Conservation (phyloP, 2,329 filamentous ascomycete genomes). For the Onygena corvina region DNA sequence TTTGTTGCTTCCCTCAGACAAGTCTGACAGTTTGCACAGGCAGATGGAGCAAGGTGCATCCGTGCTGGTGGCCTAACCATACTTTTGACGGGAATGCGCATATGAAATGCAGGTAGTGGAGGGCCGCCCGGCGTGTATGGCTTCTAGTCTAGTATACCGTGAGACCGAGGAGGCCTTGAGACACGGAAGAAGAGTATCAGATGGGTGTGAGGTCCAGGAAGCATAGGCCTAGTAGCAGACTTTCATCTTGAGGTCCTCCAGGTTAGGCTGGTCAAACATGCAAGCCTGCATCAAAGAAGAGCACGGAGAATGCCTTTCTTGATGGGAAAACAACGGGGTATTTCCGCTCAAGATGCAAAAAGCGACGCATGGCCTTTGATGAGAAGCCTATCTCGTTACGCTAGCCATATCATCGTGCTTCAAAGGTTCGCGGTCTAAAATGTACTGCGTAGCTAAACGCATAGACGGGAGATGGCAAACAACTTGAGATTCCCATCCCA, state of each 20-base stretch:
- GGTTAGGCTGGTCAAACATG: not conserved
- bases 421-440: not conserved
- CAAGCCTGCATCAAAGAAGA: constrained; percentile 2
- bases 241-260: not conserved
- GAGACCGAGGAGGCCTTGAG: not conserved
- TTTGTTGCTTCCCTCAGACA: constrained; percentile 7
- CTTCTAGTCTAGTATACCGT: not conserved
- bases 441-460: too few species aligned
- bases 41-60: constrained; percentile 1
- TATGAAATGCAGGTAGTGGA: constrained; percentile 6
- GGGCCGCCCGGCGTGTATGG: too few species aligned
- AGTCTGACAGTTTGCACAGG: constrained; percentile 1
- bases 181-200: not conserved
- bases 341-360: not conserved
- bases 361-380: not conserved
- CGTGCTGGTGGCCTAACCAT: not conserved
- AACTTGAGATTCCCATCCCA: not conserved
- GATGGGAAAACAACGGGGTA: not conserved
- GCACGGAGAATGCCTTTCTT: not conserved
- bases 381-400: not conserved
- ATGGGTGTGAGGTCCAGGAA: not conserved
- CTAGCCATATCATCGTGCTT: not conserved
- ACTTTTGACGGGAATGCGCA: constrained; percentile 12
- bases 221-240: not conserved
- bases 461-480: not conserved